phyloP scores from a whole-genome alignment of 495 filamentous ascomycete genomes.

The Aspergillus funiculosus region DNA sequence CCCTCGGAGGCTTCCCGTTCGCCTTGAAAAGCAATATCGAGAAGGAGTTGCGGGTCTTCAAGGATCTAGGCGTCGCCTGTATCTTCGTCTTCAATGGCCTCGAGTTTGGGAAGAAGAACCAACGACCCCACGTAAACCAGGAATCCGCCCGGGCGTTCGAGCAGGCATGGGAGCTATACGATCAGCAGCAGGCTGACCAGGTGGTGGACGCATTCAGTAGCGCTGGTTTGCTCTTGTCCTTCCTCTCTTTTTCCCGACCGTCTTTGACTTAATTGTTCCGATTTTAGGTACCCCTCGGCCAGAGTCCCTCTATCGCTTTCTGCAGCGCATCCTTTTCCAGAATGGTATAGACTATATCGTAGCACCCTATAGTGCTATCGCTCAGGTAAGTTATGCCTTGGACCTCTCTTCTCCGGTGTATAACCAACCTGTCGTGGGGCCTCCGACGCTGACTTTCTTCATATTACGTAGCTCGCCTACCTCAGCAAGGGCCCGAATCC shows the following conservation, averaged over 20 bases:
- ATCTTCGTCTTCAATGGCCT: conserved; percentile 90
- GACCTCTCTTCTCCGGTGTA: no score
- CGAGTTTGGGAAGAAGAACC: conserved; percentile 64
- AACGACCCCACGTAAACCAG: conserved; percentile 45
- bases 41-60: conserved; percentile 64
- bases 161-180: conserved; percentile 81
- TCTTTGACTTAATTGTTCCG: conserved; percentile 18
- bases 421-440: not conserved
- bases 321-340: conserved; percentile 67
- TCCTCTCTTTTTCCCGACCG: not conserved
- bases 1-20: conserved; percentile 84
- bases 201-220: conserved; percentile 78
- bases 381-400: conserved; percentile 61
- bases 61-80: conserved; percentile 54
- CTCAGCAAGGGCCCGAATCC: conserved; percentile 63
- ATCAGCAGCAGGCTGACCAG: conserved; percentile 65
- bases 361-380: conserved; percentile 82
- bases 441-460: conserved; percentile 11
- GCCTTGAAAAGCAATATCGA: conserved; percentile 64
- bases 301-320: conserved; percentile 60
- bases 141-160: conserved; percentile 44
- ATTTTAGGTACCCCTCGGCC: conserved; percentile 49
- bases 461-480: conserved; percentile 63
- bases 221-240: conserved; percentile 56
- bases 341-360: conserved; percentile 72